Evolutionary conservation across 345 rosid species (phyloP), one percentile per base, ranked within the genome.

Genomic region (Eucalyptus polybractea): DNA sequence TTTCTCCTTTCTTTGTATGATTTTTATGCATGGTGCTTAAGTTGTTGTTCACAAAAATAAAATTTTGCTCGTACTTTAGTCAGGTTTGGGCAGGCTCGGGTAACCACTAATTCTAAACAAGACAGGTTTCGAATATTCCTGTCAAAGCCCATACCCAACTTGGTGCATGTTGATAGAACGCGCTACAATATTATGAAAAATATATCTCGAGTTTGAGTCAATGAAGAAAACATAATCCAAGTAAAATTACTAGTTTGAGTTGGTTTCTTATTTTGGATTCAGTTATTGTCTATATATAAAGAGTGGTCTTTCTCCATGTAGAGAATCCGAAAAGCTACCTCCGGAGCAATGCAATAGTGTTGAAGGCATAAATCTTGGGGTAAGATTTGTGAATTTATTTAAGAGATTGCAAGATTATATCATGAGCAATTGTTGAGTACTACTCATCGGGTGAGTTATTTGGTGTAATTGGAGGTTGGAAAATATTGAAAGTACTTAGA

Each of bases 231-330:
- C 25, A 19, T 54, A 54, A 54, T 54, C 60, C 25, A 54, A 54
- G 60, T 54, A 7, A 19, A 54, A 54, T 54, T 21, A 19, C 12
- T 54, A 54, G 60, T 54, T 21, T 7, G 27, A 54, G 25, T 54
- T 21, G 4, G 12, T 54, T 54, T 54, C 60, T 19, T 54, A 22
- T 54, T 54, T 54, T 21, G 60, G 3, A 22, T 54, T 19, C 60
- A 54, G 24, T 54, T 22, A 54, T 54, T 54, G 11, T 54, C 60
- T 54, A 19, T 54, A 8, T 54, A 54, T 54, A 22, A 54, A 60
- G 7, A 60, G n/a, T 60, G n/a, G 4, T 27, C 1, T 5, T 25
- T 60, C 67, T 25, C 67, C 0, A 0, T 60, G n/a, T 25, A 27
- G 31, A 60, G 7, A 60, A 60, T 60, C 7, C 4, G 7, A 27